Evolutionary conservation across 495 filamentous ascomycete genomes (phyloP).

Genomic region (Podospora bellae-mahoneyi): DNA sequence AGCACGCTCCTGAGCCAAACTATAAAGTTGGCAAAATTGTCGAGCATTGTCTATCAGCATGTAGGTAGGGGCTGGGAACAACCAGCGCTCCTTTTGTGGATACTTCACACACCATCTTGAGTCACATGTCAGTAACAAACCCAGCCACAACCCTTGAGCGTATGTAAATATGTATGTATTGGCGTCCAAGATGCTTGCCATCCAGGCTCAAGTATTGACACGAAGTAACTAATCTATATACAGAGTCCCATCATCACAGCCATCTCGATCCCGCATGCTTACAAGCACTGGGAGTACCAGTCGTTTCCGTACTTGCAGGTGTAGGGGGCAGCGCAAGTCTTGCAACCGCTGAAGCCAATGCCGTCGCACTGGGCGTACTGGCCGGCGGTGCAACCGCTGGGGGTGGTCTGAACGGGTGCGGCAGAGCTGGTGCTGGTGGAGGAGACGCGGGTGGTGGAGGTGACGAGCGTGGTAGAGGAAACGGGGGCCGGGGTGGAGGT

Average conservation of each 20-base stretch:
- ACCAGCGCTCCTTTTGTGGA: no score
- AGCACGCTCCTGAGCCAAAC: no score
- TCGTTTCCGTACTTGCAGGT: constrained; percentile 40
- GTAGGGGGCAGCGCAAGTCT: constrained; percentile 37
- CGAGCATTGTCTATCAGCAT: no score
- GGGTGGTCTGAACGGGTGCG: constrained; percentile 16
- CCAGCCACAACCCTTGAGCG: no score
- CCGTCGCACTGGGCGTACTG: constrained; percentile 47
- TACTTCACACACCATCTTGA: no score
- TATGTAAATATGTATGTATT: no score
- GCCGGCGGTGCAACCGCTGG: constrained; percentile 26
- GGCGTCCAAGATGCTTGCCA: neutral
- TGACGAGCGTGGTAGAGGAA: constrained; percentile 22
- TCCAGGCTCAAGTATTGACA: constrained; percentile 16
- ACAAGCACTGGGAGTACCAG: constrained; percentile 41
- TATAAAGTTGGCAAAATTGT: no score
- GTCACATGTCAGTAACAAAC: no score
- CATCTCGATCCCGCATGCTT: constrained; percentile 10
- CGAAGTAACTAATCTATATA: constrained; percentile 12
- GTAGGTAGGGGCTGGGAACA: no score
- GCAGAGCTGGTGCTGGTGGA: constrained; percentile 23
- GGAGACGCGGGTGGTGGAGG: constrained; percentile 13
- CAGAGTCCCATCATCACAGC: neutral
- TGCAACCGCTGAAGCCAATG: constrained; percentile 39
- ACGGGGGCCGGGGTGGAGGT: neutral